Evolutionary conservation across 106 monocot genomes (phyloP), one percentile per base, ranked within the genome.

Genomic region (Chionographis japonica): DNA sequence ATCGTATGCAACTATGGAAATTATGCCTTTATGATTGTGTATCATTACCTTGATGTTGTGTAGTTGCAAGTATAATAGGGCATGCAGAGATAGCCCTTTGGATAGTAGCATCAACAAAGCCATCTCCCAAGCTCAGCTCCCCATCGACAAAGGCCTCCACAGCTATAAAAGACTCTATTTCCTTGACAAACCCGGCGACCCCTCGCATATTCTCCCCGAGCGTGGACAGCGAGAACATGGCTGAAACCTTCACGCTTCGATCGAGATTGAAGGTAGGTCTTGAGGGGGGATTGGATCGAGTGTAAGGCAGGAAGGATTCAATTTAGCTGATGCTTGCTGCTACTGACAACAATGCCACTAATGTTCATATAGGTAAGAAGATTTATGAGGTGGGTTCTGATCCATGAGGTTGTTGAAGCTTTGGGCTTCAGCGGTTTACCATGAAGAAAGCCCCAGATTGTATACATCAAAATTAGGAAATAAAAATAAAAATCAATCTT

Each of bases 11-110:
- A 46, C 46, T 46, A 46, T 6, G 5, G 46, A 6, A 46, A 46
- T 46, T 46, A 46, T 27, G 27, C 0, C 27, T 27, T 27, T 27
- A 27, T 46, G 46, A 1, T 46, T 46, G 46, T 46, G 46, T 14
- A 52, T 13, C 16, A 58, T 46, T 88, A 90, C 90, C 94, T 83
- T 65, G 90, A 85, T 40, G 94, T 61, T 72, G 88, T 74, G n/a
- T 68, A 94, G 11, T 55, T 42, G 66, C 94, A 94, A 69, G 88
- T 8, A 85, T 65, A 67, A 55, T 8, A 72, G 54, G 16, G 27
- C 59, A 61, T 39, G 75, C 68, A 41, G 57, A 13, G 40, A 42
- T 12, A 52, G 71, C 72, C 42, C 6, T 70, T 14, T 63, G n/a
- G 3, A 76, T 27, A 51, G 65, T 37, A 13, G 68, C 66, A 27